These are phyloP conservation scores for Mortierella antarctica DNA, from an alignment of 192 early-diverging fungal species.

Conservation along the genomic window DNA sequence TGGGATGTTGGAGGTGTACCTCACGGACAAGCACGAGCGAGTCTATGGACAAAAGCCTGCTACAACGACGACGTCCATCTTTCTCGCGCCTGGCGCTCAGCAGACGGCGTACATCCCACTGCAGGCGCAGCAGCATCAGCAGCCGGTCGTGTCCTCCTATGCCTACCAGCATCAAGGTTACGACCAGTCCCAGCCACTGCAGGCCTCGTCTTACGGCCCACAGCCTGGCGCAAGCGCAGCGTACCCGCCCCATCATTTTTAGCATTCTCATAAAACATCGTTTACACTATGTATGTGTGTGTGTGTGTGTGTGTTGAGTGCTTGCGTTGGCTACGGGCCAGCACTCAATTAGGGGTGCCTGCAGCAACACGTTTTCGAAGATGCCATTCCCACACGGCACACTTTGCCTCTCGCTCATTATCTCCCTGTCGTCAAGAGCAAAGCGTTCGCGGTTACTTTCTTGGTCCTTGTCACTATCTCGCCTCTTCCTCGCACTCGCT, in stretches of 20 bases:
- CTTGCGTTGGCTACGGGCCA: background rate
- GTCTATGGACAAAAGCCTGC: background rate
- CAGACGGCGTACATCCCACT: conserved; percentile 25
- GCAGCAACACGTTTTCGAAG: conserved; percentile 5
- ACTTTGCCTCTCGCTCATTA: background rate
- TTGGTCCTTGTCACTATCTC: background rate
- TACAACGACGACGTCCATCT: conserved; percentile 2
- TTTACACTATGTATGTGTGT: background rate
- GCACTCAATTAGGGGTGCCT: background rate
- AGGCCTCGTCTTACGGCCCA: background rate
- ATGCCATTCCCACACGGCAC: background rate
- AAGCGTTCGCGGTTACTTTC: background rate
- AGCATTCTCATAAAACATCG: background rate
- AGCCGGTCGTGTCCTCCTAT: background rate
- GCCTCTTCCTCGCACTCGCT: background rate
- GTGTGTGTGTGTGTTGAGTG: background rate
- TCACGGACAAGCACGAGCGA: background rate
- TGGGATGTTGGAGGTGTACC: background rate
- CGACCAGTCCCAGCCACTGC: conserved; percentile 4
- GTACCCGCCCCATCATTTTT: background rate
- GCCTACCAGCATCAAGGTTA: conserved; percentile 7
- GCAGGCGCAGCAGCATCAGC: conserved; percentile 8
- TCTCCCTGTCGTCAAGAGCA: background rate
- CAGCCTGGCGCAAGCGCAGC: background rate
- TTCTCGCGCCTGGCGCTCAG: background rate